These are phyloP conservation scores for Pterocarpus santalinus DNA, from an alignment of 306 rosid species.

Conservation along the genomic window DNA sequence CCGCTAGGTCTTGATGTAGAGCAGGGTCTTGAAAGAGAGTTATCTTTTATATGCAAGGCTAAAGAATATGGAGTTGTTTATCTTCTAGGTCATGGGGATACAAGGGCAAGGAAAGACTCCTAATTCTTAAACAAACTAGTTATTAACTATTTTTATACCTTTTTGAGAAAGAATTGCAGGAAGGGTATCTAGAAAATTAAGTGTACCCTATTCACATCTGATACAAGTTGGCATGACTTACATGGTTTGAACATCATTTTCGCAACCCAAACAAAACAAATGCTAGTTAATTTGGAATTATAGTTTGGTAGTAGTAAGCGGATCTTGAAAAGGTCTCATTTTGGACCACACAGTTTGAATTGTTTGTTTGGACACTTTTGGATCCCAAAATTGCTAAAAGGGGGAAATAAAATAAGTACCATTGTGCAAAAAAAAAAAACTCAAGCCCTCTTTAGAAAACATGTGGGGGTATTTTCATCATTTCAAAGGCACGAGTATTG, in stretches of 20 bases:
- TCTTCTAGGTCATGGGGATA: conserved; percentile 96
- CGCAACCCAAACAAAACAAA: conserved; percentile 38
- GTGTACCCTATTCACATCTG: conserved; percentile 93
- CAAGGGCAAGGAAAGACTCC: conserved; percentile 89
- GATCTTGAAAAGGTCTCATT: conserved; percentile 35
- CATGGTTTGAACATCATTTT: conserved; percentile 79
- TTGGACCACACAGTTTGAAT: conserved; percentile 5
- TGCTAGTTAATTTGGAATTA: conserved; percentile 25
- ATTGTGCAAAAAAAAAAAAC: no score
- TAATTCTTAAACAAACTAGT: conserved; percentile 90
- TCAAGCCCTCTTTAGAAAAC: no score
- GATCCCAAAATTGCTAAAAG: conserved; percentile 14
- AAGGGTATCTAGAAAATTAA: conserved; percentile 82
- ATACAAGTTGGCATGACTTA: conserved; percentile 98
- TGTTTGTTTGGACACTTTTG: conserved; percentile 35
- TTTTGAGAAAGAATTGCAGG: conserved; percentile 88
- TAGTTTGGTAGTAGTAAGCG: conserved; percentile 12
- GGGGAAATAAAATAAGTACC: no score
- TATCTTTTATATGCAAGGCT: conserved; percentile 84
- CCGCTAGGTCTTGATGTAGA: conserved; percentile 70
- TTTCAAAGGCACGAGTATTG: no score
- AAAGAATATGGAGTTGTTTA: conserved; percentile 95
- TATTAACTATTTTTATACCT: conserved; percentile 90
- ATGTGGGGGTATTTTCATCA: no score
- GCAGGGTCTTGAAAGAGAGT: conserved; percentile 88